phyloP scores from a whole-genome alignment of 2,329 filamentous ascomycete genomes.

The Elsinoe arachidis region DNA sequence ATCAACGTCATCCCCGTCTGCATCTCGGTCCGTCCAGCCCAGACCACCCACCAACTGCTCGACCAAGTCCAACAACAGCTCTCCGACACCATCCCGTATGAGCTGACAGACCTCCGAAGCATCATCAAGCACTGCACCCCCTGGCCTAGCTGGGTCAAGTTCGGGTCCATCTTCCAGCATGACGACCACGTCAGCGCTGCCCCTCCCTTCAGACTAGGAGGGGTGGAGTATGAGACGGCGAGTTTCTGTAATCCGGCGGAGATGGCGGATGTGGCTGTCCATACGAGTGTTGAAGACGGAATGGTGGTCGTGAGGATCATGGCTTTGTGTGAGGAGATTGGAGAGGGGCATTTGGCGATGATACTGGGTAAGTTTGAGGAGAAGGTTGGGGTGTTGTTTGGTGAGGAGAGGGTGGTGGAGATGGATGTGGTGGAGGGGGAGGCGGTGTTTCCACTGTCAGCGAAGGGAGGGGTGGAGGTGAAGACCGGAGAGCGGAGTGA shows the following conservation, averaged over 20 bases:
- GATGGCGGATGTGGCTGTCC: not conserved
- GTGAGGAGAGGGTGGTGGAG: not conserved
- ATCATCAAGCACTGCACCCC: slow-evolving; percentile 29
- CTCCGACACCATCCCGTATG: slow-evolving; percentile 26
- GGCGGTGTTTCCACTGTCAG: too few species aligned
- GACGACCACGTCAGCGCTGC: not conserved
- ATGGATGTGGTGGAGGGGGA: not conserved
- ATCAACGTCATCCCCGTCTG: slow-evolving; percentile 60
- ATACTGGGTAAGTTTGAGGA: not conserved
- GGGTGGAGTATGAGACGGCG: not conserved
- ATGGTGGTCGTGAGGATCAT: not conserved
- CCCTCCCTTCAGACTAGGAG: not conserved
- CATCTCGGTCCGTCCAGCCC: slow-evolving; percentile 44
- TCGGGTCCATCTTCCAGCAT: slow-evolving; percentile 3
- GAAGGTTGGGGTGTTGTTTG: not conserved
- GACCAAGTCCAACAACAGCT: slow-evolving; percentile 30
- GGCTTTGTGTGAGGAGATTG: not conserved
- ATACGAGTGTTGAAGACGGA: not conserved
- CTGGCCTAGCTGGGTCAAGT: not conserved
- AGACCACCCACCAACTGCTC: slow-evolving; percentile 33
- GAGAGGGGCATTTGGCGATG: not conserved
- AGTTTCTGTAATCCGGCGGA: not conserved
- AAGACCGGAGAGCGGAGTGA: not conserved
- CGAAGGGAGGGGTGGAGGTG: too few species aligned
- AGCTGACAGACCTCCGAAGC: slow-evolving; percentile 30